phyloP scores from a whole-genome alignment of 768 basidiomycete species.

The Russula virescens region DNA sequence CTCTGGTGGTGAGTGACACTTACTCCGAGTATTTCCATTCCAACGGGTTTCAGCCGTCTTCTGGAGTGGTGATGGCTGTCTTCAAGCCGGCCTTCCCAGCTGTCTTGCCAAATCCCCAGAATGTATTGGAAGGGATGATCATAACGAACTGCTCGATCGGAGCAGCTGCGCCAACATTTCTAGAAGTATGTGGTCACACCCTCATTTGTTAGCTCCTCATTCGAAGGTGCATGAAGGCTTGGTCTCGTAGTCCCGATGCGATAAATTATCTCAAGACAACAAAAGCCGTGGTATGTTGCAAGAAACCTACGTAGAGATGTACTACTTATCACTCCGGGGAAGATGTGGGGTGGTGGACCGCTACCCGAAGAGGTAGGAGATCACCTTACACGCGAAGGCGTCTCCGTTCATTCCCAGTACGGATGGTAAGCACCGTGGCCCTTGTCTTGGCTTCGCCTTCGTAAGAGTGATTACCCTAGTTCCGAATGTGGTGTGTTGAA shows the following conservation, averaged over 20 bases:
- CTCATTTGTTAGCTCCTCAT: background rate
- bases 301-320: background rate
- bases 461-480: slow-evolving; percentile 8
- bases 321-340: background rate
- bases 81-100: slow-evolving; percentile 31
- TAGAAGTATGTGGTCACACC: slow-evolving; percentile 28
- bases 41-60: slow-evolving; percentile 23
- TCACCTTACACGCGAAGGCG: slow-evolving; percentile 24
- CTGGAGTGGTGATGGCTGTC: slow-evolving; percentile 29
- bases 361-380: slow-evolving; percentile 28
- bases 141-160: slow-evolving; percentile 26
- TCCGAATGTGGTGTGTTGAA: slow-evolving; percentile 26
- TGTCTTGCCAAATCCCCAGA: slow-evolving; percentile 30
- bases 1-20: slow-evolving; percentile 23
- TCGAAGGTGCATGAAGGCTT: slow-evolving; percentile 20
- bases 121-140: slow-evolving; percentile 28
- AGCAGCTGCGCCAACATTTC: slow-evolving; percentile 31
- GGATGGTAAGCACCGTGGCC: slow-evolving; percentile 22
- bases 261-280: slow-evolving; percentile 25
- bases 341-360: slow-evolving; percentile 32
- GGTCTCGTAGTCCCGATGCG: slow-evolving; percentile 24
- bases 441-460: background rate
- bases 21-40: background rate
- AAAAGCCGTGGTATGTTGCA: slow-evolving; percentile 25
- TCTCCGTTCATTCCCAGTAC: slow-evolving; percentile 25